Conservation (phyloP, 257 asterid species). For the Eucommia ulmoides region DNA sequence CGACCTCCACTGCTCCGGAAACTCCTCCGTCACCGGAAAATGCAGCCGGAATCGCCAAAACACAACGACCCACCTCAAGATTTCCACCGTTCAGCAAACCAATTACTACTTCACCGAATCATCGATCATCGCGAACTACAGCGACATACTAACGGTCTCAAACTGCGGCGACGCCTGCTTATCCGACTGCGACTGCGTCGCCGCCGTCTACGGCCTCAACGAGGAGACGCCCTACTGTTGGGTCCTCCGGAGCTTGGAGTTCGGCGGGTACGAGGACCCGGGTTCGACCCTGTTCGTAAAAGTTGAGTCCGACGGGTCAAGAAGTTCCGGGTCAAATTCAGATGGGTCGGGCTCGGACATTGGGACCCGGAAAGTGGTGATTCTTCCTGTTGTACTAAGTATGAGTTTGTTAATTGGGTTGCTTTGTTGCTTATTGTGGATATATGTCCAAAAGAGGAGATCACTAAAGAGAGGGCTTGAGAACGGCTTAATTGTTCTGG, state of each 20-base stretch:
- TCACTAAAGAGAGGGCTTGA: constrained; percentile 48
- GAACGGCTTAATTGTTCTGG: constrained; percentile 48
- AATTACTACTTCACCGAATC: constrained; percentile 55
- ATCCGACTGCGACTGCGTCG: constrained; percentile 63
- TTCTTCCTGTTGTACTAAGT: constrained; percentile 73
- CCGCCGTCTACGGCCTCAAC: constrained; percentile 70
- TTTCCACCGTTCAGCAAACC: constrained; percentile 39
- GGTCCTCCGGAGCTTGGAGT: constrained; percentile 54
- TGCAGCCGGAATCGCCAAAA: constrained; percentile 41
- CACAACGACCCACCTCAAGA: constrained; percentile 29
- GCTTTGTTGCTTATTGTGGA: constrained; percentile 42
- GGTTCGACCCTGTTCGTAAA: constrained; percentile 80
- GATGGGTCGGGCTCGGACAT: constrained; percentile 15
- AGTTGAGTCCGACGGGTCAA: constrained; percentile 34
- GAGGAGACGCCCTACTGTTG: constrained; percentile 84
- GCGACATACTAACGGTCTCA: constrained; percentile 39
- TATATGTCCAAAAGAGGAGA: constrained; percentile 37
- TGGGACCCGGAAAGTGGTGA: constrained; percentile 48
- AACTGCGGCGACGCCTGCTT: constrained; percentile 80
- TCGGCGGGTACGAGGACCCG: constrained; percentile 73
- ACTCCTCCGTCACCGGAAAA: constrained; percentile 34
- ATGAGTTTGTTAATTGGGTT: constrained; percentile 42
- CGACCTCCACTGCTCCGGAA: constrained; percentile 22
- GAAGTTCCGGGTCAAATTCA: constrained; percentile 16
- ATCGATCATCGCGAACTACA: constrained; percentile 66